phyloP scores from a whole-genome alignment of 208 protist species.

The Leishmania guyanensis region DNA sequence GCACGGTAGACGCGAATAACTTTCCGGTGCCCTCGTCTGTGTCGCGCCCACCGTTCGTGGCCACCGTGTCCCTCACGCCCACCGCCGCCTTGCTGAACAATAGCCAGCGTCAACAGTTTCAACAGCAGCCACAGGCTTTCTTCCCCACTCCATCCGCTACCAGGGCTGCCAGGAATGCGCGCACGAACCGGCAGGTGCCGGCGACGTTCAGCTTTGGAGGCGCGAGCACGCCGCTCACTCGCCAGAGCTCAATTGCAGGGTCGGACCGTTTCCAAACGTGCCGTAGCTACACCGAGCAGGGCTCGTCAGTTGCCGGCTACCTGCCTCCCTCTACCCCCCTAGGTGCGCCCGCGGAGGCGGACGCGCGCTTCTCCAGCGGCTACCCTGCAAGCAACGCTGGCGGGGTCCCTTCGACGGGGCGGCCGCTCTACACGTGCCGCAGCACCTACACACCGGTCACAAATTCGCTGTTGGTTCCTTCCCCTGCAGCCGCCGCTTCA shows the following conservation, averaged over 20 bases:
- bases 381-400: neutral
- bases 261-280: constrained; percentile 30
- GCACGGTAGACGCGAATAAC: neutral
- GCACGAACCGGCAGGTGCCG: constrained; percentile 16
- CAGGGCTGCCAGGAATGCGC: constrained; percentile 15
- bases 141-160: neutral
- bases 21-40: neutral
- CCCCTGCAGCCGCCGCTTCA: neutral
- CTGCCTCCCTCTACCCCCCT: neutral
- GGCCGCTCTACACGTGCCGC: constrained; percentile 8
- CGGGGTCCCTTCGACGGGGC: neutral
- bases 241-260: constrained; percentile 14
- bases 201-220: neutral
- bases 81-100: neutral
- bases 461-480: neutral
- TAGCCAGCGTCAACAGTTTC: neutral
- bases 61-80: neutral
- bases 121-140: neutral
- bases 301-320: neutral
- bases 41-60: constrained; percentile 2
- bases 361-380: constrained; percentile 4
- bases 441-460: neutral
- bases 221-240: constrained; percentile 10
- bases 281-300: constrained; percentile 7
- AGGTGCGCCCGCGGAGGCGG: neutral